These are phyloP conservation scores for Debaryomyces maramus DNA, from an alignment of 805 yeast genomes.

Conservation along the genomic window DNA sequence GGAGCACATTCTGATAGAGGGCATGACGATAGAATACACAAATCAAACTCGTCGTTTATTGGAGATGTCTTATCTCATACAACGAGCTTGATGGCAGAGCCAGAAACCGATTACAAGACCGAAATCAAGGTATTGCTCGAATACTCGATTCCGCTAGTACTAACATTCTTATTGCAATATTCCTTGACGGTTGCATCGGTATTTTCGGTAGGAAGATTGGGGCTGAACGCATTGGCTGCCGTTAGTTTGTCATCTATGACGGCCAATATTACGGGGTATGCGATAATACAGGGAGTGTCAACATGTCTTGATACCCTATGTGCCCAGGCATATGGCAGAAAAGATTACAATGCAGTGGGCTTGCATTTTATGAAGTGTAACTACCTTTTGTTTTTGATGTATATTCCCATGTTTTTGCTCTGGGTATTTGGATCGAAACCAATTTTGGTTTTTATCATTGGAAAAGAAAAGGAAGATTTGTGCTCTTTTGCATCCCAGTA, in stretches of 20 bases:
- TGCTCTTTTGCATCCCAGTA: slow-evolving; percentile 56
- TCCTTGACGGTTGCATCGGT: slow-evolving; percentile 76
- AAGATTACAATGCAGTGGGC: slow-evolving; percentile 65
- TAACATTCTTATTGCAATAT: slow-evolving; percentile 69
- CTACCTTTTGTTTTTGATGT: slow-evolving; percentile 49
- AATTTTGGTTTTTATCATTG: slow-evolving; percentile 37
- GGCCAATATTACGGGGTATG: slow-evolving; percentile 72
- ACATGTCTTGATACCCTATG: slow-evolving; percentile 77
- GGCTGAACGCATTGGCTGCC: slow-evolving; percentile 71
- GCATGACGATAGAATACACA: slow-evolving; percentile 3
- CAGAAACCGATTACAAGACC: slow-evolving; percentile 39
- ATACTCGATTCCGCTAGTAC: slow-evolving; percentile 57
- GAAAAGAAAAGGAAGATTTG: slow-evolving; percentile 23
- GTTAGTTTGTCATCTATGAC: slow-evolving; percentile 76
- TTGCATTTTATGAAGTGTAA: slow-evolving; percentile 68
- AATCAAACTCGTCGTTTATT: slow-evolving; percentile 8
- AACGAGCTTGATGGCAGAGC: slow-evolving; percentile 32
- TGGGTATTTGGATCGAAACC: slow-evolving; percentile 62
- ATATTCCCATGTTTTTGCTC: slow-evolving; percentile 54
- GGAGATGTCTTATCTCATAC: slow-evolving; percentile 1
- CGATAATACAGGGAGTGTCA: slow-evolving; percentile 75
- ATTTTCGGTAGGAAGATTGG: slow-evolving; percentile 74
- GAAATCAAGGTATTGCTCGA: slow-evolving; percentile 41
- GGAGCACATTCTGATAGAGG: background rate
- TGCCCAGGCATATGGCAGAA: slow-evolving; percentile 76